Evolutionary conservation across 2,329 filamentous ascomycete genomes (phyloP).

Genomic region (Celoporthe dispersa): DNA sequence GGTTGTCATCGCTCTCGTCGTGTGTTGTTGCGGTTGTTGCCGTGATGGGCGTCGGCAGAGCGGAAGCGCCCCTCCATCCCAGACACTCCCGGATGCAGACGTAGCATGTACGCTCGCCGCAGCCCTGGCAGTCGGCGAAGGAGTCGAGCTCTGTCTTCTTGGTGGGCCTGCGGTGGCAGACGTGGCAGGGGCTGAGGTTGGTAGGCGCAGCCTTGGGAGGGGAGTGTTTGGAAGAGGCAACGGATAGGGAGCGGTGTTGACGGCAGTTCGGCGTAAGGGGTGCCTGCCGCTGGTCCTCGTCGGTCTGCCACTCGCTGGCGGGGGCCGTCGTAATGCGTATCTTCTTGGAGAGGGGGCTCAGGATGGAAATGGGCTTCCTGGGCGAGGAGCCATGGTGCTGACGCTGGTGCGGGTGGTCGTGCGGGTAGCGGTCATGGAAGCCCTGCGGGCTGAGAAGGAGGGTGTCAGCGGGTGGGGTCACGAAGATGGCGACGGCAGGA

Average conservation of each 20-base stretch:
- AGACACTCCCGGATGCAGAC: slow-evolving; percentile 70
- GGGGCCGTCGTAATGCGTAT: slow-evolving; percentile 18
- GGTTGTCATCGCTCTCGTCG: slow-evolving; percentile 24
- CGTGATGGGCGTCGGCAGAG: neutral
- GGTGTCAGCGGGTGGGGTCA: slow-evolving; percentile 25
- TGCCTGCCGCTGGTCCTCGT: slow-evolving; percentile 6
- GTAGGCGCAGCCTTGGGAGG: slow-evolving; percentile 28
- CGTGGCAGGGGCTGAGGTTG: slow-evolving; percentile 62
- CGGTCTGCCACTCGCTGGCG: slow-evolving; percentile 10
- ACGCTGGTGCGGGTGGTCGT: slow-evolving; percentile 24
- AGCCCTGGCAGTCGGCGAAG: slow-evolving; percentile 67
- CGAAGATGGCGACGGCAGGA: neutral
- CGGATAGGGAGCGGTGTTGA: slow-evolving; percentile 23
- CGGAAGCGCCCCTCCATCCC: slow-evolving; percentile 46
- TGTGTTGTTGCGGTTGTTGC: slow-evolving; percentile 18
- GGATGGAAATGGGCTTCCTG: slow-evolving; percentile 22
- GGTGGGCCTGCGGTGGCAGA: slow-evolving; percentile 68
- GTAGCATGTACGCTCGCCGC: slow-evolving; percentile 66
- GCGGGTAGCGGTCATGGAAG: slow-evolving; percentile 15
- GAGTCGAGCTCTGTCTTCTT: slow-evolving; percentile 69
- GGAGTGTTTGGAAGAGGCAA: slow-evolving; percentile 26
- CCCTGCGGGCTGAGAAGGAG: slow-evolving; percentile 23
- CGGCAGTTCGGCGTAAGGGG: slow-evolving; percentile 16
- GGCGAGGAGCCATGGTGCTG: slow-evolving; percentile 24
- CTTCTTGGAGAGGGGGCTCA: slow-evolving; percentile 28